Conservation (phyloP, 805 yeast species). For the Starmerella powellii region DNA sequence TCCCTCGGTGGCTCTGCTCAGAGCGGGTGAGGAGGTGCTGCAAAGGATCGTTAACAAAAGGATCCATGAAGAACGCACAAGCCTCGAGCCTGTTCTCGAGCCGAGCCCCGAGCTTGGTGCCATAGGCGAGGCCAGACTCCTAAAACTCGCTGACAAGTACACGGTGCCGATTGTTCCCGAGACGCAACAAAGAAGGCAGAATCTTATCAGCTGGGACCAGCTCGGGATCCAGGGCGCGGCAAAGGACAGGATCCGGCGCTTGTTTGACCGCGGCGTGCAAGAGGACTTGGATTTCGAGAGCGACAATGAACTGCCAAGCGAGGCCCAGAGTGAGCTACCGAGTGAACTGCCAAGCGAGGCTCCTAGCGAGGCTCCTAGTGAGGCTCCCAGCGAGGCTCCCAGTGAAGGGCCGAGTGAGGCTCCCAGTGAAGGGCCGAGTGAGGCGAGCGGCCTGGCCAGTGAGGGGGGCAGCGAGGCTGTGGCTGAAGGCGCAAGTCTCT, state of each 20-base stretch:
- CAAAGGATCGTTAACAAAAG: constrained; percentile 20
- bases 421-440: too few species aligned
- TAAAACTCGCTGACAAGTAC: constrained; percentile 10
- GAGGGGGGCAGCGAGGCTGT: too few species aligned
- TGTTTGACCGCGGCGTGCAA: constrained; percentile 11
- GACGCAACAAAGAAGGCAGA: neutral
- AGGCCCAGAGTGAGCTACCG: too few species aligned
- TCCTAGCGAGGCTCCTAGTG: too few species aligned
- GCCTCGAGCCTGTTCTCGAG: constrained; percentile 18
- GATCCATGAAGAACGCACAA: constrained; percentile 13
- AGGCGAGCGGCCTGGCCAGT: too few species aligned
- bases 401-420: too few species aligned
- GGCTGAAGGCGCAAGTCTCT: too few species aligned
- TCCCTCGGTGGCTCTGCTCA: constrained; percentile 11
- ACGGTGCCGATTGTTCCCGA: neutral
- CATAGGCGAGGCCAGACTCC: constrained; percentile 1
- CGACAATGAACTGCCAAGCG: too few species aligned
- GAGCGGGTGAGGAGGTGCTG: constrained; percentile 22
- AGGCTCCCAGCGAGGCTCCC: too few species aligned
- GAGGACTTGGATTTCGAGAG: neutral
- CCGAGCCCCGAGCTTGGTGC: constrained; percentile 17
- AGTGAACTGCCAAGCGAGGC: too few species aligned
- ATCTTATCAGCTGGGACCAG: constrained; percentile 9
- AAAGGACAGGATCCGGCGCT: constrained; percentile 5
- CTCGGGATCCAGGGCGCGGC: constrained; percentile 14